phyloP scores from a whole-genome alignment of 2,329 filamentous ascomycete species.

The Lachnellula subtilissima region DNA sequence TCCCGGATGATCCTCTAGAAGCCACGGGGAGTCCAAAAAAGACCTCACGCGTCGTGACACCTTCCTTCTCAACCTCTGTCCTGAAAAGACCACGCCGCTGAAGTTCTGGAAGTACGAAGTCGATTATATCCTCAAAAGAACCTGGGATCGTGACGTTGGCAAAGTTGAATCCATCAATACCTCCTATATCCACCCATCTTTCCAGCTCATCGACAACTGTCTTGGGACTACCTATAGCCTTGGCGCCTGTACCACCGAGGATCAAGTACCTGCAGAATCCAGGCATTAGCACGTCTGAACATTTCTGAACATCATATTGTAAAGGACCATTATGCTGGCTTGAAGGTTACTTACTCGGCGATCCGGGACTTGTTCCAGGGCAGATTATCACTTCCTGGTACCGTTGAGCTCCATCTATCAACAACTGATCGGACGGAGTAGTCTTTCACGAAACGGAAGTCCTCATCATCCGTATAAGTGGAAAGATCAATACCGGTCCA shows the following conservation, averaged over 20 bases:
- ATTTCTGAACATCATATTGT: no score
- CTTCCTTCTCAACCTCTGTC: constrained; percentile 37
- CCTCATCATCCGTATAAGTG: constrained; percentile 10
- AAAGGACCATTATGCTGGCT: no score
- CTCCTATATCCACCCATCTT: constrained; percentile 9
- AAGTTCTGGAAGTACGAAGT: constrained; percentile 60
- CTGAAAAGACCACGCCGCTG: constrained; percentile 52
- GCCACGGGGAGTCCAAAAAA: constrained; percentile 10
- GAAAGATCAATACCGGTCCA: constrained; percentile 63
- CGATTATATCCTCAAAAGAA: constrained; percentile 62
- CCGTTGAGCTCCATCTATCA: constrained; percentile 45
- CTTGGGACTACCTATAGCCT: constrained; percentile 3
- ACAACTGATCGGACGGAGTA: constrained; percentile 37
- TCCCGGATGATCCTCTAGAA: constrained; percentile 15
- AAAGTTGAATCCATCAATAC: constrained; percentile 19
- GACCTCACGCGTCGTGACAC: constrained; percentile 12
- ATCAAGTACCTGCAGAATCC: not conserved
- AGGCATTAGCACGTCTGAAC: no score
- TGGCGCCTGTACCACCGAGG: constrained; percentile 4
- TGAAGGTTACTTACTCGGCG: not conserved
- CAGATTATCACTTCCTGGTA: constrained; percentile 51
- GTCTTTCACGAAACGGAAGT: constrained; percentile 36
- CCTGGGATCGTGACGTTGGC: constrained; percentile 51
- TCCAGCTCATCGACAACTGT: constrained; percentile 13
- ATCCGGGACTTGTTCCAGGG: constrained; percentile 63